Evolutionary conservation across 2,329 filamentous ascomycete genomes (phyloP), one percentile per base, ranked within the genome.

Genomic region (Colletotrichum melonis): DNA sequence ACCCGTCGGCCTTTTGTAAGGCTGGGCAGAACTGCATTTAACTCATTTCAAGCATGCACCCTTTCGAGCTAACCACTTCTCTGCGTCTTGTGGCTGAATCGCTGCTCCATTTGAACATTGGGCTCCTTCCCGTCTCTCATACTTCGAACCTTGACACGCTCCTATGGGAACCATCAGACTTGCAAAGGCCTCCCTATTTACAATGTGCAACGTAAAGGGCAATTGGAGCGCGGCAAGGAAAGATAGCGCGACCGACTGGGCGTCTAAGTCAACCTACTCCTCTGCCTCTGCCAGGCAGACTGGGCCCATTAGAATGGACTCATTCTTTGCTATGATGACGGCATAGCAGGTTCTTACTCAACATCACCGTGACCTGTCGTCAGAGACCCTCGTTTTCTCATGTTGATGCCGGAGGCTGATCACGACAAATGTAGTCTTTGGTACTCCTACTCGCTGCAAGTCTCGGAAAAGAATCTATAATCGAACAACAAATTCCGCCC

Each of bases 11-110:
- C 60, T 60, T 62, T 65, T 65, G 66, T 14, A 30, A 59, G 28
- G 16, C 66, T 69, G 28, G 70, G 70, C 70, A 52, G 35, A 68
- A 9, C 19, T n/a, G 14, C 58, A 58, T 56, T 42, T 49, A 64
- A 6, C 32, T 49, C 26, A 16, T 16, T 12, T 26, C 55, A 30
- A 52, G 30, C 19, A 14, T 38, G 28, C 22, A 26, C 12, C 28
- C 11, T 9, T 7, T 22, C 30, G 11, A 6, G 8, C 14, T 16
- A 46, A 60, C 26, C 59, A 22, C 42, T 22, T n/a, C 11, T 63
- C 6, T 30, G n/a, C 60, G 14, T 28, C 38, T 35, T 19, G 3
- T n/a, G 7, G 62, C 30, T n/a, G 16, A 11, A 46, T 22, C 26
- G 42, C 26, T 52, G 38, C 16, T 14, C 38, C 5, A 5, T 14